Percentiles rank a stretch among this genome's conserved stretches.
Conservation (phyloP, 805 yeast genomes). For the Peterozyma xylosa region DNA sequence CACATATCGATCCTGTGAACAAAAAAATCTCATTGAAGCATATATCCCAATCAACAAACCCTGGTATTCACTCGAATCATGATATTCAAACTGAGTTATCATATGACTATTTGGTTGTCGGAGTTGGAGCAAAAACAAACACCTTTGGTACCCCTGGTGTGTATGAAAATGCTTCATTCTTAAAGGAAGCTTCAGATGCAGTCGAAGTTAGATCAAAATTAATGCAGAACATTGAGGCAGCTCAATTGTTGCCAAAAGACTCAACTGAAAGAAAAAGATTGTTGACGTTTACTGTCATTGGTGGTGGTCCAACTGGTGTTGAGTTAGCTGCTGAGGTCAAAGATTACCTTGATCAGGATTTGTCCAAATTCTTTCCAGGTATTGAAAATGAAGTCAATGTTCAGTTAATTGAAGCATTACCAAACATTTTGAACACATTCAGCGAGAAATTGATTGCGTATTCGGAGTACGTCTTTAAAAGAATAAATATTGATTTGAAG, state of each 20-base stretch:
- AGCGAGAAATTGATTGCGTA: conserved; percentile 63
- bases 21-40: conserved; percentile 62
- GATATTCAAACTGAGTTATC: conserved; percentile 37
- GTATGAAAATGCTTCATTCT: conserved; percentile 75
- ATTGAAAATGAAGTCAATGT: conserved; percentile 77
- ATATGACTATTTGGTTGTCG: conserved; percentile 83
- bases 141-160: conserved; percentile 96
- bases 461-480: conserved; percentile 70
- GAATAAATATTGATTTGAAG: conserved; percentile 61
- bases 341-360: conserved; percentile 89
- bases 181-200: conserved; percentile 88
- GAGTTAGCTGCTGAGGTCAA: conserved; percentile 95
- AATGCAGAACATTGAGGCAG: conserved; percentile 85
- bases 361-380: conserved; percentile 82
- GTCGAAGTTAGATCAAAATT: conserved; percentile 74
- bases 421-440: conserved; percentile 76
- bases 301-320: conserved; percentile 99
- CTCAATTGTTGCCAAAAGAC: conserved; percentile 66
- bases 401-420: conserved; percentile 83
- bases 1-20: conserved; percentile 65
- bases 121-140: conserved; percentile 93
- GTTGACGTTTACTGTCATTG: conserved; percentile 85
- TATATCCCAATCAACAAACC: conserved; percentile 38
- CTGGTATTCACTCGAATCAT: conserved; percentile 28
- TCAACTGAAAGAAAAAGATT: conserved; percentile 76